These are phyloP conservation scores for Coelastrella sp. DNA, from an alignment of 139 green algal species.

Conservation along the genomic window DNA sequence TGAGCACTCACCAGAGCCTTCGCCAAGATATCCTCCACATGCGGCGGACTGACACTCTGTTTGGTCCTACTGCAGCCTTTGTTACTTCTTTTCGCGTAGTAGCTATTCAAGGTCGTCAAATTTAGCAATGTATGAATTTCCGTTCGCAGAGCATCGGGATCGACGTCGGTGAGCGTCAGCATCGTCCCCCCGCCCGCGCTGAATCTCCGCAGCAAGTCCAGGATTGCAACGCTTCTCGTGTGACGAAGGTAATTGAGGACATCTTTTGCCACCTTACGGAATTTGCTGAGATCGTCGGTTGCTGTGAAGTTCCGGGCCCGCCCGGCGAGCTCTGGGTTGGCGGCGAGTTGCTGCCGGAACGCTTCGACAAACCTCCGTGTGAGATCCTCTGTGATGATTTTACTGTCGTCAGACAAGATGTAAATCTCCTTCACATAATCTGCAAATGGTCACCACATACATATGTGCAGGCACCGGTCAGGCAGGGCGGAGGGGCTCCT, in stretches of 20 bases:
- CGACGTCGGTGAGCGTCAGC: neutral
- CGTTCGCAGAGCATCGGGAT: neutral
- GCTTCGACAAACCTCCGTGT: neutral
- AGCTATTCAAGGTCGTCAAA: neutral
- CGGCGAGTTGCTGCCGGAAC: neutral
- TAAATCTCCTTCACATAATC: neutral
- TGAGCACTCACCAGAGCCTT: neutral
- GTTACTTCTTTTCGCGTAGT: neutral
- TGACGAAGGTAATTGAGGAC: neutral
- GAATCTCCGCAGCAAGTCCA: slow-evolving; percentile 1
- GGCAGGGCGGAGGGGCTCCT: too few relatives aligned
- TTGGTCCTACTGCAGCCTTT: neutral
- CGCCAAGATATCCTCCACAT: neutral
- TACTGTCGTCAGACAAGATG: neutral
- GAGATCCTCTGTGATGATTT: neutral
- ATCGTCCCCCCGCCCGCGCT: neutral
- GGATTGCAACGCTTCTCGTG: neutral
- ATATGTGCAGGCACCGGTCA: neutral
- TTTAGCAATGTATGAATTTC: neutral
- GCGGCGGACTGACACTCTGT: neutral
- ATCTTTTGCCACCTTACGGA: neutral
- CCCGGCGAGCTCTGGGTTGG: neutral
- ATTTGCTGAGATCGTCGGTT: neutral
- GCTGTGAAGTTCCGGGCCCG: too few relatives aligned
- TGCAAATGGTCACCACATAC: neutral